Conservation (phyloP, 106 monocot genomes). For the Iris macrosiphon region DNA sequence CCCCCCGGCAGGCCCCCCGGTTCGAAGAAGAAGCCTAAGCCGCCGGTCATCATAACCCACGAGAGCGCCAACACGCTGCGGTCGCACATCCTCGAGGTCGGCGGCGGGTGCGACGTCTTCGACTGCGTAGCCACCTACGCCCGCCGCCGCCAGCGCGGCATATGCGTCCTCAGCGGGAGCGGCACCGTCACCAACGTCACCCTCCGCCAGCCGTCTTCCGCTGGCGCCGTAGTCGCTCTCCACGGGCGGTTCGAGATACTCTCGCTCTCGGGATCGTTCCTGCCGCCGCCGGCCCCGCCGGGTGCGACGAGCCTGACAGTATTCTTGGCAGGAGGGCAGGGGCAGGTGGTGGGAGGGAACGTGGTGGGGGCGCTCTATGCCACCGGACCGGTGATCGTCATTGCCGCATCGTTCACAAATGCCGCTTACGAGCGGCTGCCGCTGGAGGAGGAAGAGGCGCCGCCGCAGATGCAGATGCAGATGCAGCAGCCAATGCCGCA, state of each 20-base stretch:
- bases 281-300: slow-evolving; percentile 2
- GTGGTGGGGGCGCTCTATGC: slow-evolving; percentile 35
- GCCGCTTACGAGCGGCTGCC: slow-evolving; percentile 31
- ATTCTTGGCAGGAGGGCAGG: slow-evolving; percentile 32
- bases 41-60: slow-evolving; percentile 2
- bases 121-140: slow-evolving; percentile 5
- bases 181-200: not conserved
- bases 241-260: slow-evolving; percentile 47
- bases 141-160: slow-evolving; percentile 4
- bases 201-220: slow-evolving; percentile 26
- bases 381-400: slow-evolving; percentile 21
- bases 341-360: slow-evolving; percentile 51
- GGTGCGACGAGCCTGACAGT: slow-evolving; percentile 14
- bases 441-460: not conserved
- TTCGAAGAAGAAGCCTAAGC: slow-evolving; percentile 12
- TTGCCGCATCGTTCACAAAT: slow-evolving; percentile 27
- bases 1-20: slow-evolving; percentile 10
- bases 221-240: slow-evolving; percentile 15
- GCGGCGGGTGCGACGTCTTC: slow-evolving; percentile 3
- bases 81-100: slow-evolving; percentile 1
- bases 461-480: not conserved
- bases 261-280: slow-evolving; percentile 35
- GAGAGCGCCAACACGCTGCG: slow-evolving; percentile 1
- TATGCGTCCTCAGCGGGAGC: not conserved
- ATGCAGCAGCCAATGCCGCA: not conserved